Evolutionary conservation across 257 asterid genomes (phyloP).

Genomic region (Cruciata laevipes): DNA sequence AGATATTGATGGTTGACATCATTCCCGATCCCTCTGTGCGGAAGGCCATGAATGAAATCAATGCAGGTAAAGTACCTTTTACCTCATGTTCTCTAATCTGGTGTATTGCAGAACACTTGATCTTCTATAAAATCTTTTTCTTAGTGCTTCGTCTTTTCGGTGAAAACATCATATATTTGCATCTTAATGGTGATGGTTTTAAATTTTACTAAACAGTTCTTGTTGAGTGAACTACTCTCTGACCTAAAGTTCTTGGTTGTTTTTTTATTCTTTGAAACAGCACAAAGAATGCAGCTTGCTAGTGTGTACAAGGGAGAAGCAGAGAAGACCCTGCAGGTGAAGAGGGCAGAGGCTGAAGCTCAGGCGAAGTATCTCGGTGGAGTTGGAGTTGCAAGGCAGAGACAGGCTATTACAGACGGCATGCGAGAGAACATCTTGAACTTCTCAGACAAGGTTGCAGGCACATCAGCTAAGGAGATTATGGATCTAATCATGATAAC

Average conservation of each 20-base stretch:
- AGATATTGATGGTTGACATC: conserved; percentile 94
- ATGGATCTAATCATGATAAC: conserved; percentile 98
- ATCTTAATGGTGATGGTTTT: neutral
- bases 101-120: too few species aligned
- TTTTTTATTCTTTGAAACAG: conserved; percentile 25
- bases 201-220: too few species aligned
- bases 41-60: conserved; percentile 94
- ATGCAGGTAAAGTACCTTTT: conserved; percentile 56
- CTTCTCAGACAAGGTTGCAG: conserved; percentile 80
- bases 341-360: conserved; percentile 96
- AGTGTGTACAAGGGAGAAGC: conserved; percentile 97
- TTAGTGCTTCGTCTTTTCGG: too few species aligned
- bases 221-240: too few species aligned
- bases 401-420: conserved; percentile 97
- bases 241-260: neutral
- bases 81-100: too few species aligned
- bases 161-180: too few species aligned
- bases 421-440: conserved; percentile 84
- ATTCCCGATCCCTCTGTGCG: conserved; percentile 88
- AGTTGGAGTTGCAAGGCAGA: conserved; percentile 94
- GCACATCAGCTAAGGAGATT: conserved; percentile 91
- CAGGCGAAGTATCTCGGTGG: conserved; percentile 97
- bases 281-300: conserved; percentile 98
- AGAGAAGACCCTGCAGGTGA: conserved; percentile 74
- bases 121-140: too few species aligned